phyloP scores from a whole-genome alignment of 2,329 filamentous ascomycete genomes.

The Calonectria pauciramosa region DNA sequence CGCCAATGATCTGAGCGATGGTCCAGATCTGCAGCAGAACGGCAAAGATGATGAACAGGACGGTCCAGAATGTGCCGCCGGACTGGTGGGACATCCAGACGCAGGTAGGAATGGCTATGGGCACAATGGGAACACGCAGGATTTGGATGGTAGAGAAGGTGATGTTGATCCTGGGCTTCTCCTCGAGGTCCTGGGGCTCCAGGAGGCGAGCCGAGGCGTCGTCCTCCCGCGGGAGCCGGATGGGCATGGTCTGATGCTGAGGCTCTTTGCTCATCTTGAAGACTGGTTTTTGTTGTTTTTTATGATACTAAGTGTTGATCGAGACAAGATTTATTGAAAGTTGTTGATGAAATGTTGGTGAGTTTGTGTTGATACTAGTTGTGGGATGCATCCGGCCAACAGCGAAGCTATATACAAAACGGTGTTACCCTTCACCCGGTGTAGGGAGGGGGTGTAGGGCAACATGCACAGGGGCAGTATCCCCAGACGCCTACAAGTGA shows the following conservation, averaged over 20 bases:
- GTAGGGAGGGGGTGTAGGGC: background rate
- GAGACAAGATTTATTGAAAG: background rate
- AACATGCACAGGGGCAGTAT: background rate
- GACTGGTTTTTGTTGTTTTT: background rate
- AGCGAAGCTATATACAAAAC: background rate
- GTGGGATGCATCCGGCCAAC: background rate
- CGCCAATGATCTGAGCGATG: constrained; percentile 31
- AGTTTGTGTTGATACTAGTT: background rate
- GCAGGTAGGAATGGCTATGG: constrained; percentile 33
- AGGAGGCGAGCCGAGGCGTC: constrained; percentile 35
- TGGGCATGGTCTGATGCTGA: background rate
- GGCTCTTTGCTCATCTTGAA: constrained; percentile 14
- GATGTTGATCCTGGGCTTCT: constrained; percentile 25
- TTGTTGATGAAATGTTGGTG: background rate
- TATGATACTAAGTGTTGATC: background rate
- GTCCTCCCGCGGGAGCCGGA: constrained; percentile 33
- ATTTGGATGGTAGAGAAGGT: constrained; percentile 36
- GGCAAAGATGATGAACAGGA: constrained; percentile 27
- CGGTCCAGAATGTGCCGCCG: background rate
- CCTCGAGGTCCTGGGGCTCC: constrained; percentile 28
- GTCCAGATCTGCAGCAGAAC: constrained; percentile 29
- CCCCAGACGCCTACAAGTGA: background rate
- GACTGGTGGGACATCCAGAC: constrained; percentile 26
- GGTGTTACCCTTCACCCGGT: background rate
- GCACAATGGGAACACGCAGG: constrained; percentile 29